phyloP scores from a whole-genome alignment of 139 green algal species.

The Chlamydomonas incerta region DNA sequence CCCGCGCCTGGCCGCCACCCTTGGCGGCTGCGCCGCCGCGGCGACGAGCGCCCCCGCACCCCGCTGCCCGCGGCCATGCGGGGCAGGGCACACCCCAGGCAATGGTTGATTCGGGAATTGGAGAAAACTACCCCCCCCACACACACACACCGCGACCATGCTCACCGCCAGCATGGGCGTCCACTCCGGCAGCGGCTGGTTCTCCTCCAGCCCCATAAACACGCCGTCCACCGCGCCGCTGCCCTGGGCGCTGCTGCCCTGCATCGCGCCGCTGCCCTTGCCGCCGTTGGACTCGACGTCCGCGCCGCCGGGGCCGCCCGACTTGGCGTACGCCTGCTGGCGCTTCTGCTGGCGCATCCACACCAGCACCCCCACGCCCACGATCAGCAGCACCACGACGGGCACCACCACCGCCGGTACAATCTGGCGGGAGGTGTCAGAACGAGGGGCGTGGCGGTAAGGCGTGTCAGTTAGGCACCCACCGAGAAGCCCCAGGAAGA shows the following conservation, averaged over 20 bases:
- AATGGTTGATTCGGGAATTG: no score
- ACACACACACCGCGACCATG: no score
- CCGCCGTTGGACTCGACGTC: no score
- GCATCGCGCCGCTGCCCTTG: background rate
- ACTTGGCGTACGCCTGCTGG: no score
- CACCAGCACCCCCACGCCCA: background rate
- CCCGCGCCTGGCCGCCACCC: no score
- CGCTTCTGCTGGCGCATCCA: background rate
- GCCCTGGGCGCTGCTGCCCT: background rate
- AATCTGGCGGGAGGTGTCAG: background rate
- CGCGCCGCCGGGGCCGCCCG: background rate
- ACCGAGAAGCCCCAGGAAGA: no score
- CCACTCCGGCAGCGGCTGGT: conserved; percentile 17
- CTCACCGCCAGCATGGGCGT: background rate
- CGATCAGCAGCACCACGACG: background rate
- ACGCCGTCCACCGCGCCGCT: background rate
- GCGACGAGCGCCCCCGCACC: no score
- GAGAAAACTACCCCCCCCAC: no score
- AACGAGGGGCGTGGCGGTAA: background rate
- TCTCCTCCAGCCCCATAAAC: conserved; percentile 23
- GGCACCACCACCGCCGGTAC: background rate
- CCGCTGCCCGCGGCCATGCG: no score
- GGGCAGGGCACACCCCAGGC: no score
- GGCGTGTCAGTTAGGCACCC: background rate
- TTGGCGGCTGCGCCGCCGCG: no score